phyloP scores from a whole-genome alignment of 2,329 filamentous ascomycete genomes.

The Penicillium sumatraense region DNA sequence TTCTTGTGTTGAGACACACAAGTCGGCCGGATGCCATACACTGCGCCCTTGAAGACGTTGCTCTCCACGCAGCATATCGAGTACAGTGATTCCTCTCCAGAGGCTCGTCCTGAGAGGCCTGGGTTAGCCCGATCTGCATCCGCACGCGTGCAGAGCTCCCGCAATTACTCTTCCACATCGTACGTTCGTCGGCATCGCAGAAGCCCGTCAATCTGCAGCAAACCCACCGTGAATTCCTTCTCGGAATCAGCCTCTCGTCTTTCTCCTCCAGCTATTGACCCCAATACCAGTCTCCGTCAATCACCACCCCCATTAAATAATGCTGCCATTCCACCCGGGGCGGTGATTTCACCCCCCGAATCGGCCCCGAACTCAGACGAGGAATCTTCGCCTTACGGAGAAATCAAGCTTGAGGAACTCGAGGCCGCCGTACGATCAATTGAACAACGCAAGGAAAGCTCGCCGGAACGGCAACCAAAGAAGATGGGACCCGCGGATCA shows the following conservation, averaged over 20 bases:
- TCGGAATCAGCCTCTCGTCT: conserved; percentile 30
- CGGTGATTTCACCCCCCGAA: conserved; percentile 89
- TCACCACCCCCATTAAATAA: conserved; percentile 82
- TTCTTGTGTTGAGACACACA: conserved; percentile 36
- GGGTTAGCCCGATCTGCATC: conserved; percentile 25
- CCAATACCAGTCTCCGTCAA: conserved; percentile 71
- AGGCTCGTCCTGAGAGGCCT: conserved; percentile 26
- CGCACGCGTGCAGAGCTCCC: conserved; percentile 55
- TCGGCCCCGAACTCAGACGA: conserved; percentile 82
- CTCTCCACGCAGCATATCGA: conserved; percentile 59
- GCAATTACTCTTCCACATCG: conserved; percentile 62
- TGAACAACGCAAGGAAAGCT: conserved; percentile 49
- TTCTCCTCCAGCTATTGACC: conserved; percentile 35
- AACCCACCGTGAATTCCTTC: conserved; percentile 36
- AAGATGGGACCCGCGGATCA: conserved; percentile 24
- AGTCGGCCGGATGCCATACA: conserved; percentile 56
- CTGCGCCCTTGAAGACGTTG: conserved; percentile 58
- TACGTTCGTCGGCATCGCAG: conserved; percentile 67
- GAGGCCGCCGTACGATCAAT: conserved; percentile 84
- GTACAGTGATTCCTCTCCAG: conserved; percentile 50
- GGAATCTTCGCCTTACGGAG: conserved; percentile 49
- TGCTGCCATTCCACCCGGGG: conserved; percentile 77
- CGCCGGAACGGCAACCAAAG: conserved; percentile 33
- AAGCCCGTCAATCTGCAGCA: conserved; percentile 55
- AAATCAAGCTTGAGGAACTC: conserved; percentile 65